Evolutionary conservation across 2,329 filamentous ascomycete species (phyloP).

Genomic region (Epichloe gansuensis): DNA sequence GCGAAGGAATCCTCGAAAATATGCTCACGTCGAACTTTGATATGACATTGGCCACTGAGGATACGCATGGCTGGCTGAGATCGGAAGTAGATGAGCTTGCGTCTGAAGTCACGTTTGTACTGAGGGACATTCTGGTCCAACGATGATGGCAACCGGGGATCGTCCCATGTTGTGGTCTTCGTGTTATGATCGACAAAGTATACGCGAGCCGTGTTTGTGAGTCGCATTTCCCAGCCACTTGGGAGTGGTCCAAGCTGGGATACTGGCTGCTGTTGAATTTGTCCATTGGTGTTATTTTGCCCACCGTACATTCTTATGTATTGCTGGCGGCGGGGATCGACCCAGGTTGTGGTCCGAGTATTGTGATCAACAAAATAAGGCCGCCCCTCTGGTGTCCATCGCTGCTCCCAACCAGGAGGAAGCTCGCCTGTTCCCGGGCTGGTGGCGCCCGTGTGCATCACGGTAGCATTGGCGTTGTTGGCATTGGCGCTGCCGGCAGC

Average conservation of each 20-base stretch:
- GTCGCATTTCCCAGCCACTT: slow-evolving; percentile 98
- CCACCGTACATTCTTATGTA: slow-evolving; percentile 96
- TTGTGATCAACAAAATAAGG: slow-evolving; percentile 98
- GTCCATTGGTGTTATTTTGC: slow-evolving; percentile 71
- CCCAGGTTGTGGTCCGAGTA: slow-evolving; percentile 95
- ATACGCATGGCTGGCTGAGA: slow-evolving; percentile 95
- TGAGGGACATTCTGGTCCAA: slow-evolving; percentile 97
- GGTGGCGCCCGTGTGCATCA: slow-evolving; percentile 89
- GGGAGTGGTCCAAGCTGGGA: slow-evolving; percentile 91
- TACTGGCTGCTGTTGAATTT: slow-evolving; percentile 93
- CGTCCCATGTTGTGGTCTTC: slow-evolving; percentile 98
- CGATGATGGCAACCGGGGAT: slow-evolving; percentile 86
- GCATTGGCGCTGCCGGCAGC: slow-evolving; percentile 21
- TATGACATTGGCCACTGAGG: slow-evolving; percentile 90
- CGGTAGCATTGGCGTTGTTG: slow-evolving; percentile 46
- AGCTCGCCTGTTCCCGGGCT: slow-evolving; percentile 91
- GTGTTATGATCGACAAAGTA: slow-evolving; percentile 99
- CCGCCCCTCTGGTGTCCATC: slow-evolving; percentile 87
- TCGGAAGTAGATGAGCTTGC: slow-evolving; percentile 98
- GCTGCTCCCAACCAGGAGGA: slow-evolving; percentile 90
- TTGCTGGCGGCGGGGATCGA: slow-evolving; percentile 91
- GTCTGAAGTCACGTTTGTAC: slow-evolving; percentile 97
- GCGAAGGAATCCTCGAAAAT: slow-evolving; percentile 99
- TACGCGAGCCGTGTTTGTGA: slow-evolving; percentile 93
- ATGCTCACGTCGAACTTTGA: slow-evolving; percentile 91